phyloP scores from a whole-genome alignment of 352 stramenopile species.

The Phytophthora tubulina region DNA sequence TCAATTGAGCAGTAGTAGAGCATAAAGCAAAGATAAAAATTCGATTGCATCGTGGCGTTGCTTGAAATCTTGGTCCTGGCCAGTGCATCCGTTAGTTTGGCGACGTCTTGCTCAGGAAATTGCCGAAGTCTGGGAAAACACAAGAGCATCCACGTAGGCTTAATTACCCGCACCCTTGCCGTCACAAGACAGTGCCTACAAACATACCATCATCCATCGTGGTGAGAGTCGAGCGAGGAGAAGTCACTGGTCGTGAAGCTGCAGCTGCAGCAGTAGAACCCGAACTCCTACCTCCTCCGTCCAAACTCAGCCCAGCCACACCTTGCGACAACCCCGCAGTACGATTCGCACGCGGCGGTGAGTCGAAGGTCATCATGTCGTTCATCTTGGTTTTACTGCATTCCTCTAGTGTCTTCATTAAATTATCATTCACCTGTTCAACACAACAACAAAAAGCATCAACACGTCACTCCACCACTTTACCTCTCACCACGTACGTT shows the following conservation, averaged over 20 bases:
- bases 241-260: constrained; percentile 17
- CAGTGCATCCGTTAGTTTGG: constrained; percentile 13
- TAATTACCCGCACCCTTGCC: constrained; percentile 10
- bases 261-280: constrained; percentile 6
- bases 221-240: constrained; percentile 43
- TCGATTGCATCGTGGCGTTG: background rate
- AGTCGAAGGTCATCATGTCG: constrained; percentile 73
- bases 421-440: constrained; percentile 79
- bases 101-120: constrained; percentile 50
- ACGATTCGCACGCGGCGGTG: constrained; percentile 47
- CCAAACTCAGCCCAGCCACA: constrained; percentile 46
- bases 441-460: constrained; percentile 6
- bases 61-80: constrained; percentile 3
- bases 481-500: constrained; percentile 51
- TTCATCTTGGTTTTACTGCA: constrained; percentile 41
- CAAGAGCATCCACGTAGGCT: constrained; percentile 11
- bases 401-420: constrained; percentile 84
- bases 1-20: constrained; percentile 43
- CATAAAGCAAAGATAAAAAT: constrained; percentile 18
- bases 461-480: background rate
- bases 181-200: constrained; percentile 30
- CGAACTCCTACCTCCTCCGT: constrained; percentile 32
- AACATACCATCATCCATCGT: constrained; percentile 58
- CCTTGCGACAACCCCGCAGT: constrained; percentile 28
- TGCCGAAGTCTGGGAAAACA: constrained; percentile 56